Percentiles rank a stretch among this genome's conserved stretches.
Evolutionary conservation across 164 flowering plant genomes (phyloP).

Genomic region (Malania oleifera): DNA sequence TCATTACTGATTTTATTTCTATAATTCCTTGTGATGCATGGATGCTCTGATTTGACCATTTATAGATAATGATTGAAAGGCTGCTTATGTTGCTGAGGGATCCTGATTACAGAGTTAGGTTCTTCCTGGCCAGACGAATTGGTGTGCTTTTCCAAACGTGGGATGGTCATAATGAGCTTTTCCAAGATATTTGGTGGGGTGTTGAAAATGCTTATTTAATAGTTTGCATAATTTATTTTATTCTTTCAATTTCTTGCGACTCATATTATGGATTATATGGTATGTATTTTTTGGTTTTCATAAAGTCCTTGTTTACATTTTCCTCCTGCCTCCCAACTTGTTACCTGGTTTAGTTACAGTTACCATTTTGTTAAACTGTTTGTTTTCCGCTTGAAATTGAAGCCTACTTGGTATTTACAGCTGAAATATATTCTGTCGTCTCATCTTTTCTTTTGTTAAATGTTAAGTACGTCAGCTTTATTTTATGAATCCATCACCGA

Average conservation of each 20-base stretch:
- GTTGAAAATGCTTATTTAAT: neutral
- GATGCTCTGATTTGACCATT: conserved; percentile 3
- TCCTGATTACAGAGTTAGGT: conserved; percentile 86
- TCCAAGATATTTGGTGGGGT: conserved; percentile 80
- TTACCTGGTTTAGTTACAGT: neutral
- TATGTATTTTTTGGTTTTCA: neutral
- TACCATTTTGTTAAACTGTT: neutral
- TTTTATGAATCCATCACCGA: too few species aligned
- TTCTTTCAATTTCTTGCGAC: neutral
- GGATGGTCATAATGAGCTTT: conserved; percentile 94
- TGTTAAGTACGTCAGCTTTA: too few species aligned
- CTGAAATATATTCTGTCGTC: too few species aligned
- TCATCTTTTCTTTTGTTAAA: too few species aligned
- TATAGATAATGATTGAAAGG: conserved; percentile 70
- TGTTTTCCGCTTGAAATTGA: too few species aligned
- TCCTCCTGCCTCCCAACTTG: neutral
- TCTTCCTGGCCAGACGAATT: conserved; percentile 57
- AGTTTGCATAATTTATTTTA: neutral
- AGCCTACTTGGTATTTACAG: too few species aligned
- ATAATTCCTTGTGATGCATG: neutral
- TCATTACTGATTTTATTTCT: neutral
- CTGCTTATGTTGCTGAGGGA: conserved; percentile 70
- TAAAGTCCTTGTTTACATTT: neutral
- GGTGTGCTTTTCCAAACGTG: conserved; percentile 87
- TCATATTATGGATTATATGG: neutral